phyloP scores from a whole-genome alignment of 164 flowering plant genomes.

The Brasenia schreberi region DNA sequence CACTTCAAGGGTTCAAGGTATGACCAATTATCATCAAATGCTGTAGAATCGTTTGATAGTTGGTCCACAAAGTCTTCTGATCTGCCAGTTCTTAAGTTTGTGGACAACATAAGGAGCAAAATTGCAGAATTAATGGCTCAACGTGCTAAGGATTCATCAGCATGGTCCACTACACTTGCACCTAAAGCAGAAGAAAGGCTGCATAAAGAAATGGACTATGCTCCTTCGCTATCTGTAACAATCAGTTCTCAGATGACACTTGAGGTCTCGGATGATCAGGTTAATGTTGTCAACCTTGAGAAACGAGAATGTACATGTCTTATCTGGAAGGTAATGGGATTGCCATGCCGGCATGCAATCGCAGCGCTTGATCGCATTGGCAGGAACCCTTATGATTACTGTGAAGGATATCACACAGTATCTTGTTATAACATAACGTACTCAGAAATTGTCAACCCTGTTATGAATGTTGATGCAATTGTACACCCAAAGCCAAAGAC shows the following conservation, averaged over 20 bases:
- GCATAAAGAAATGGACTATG: not conserved
- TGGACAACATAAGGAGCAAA: not conserved
- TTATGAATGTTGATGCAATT: not conserved
- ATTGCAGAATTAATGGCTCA: not conserved
- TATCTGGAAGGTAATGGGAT: not conserved
- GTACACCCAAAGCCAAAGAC: not conserved
- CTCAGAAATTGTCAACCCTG: not conserved
- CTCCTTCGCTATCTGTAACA: not conserved
- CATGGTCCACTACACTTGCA: not conserved
- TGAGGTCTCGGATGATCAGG: not conserved
- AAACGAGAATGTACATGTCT: constrained; percentile 1
- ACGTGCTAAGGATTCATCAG: not conserved
- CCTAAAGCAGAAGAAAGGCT: not conserved
- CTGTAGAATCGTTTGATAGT: not conserved
- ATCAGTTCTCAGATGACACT: not conserved
- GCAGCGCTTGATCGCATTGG: not conserved
- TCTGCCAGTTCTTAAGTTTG: not conserved
- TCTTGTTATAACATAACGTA: not conserved
- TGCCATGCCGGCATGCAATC: constrained; percentile 4
- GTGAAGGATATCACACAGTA: not conserved
- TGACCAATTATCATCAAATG: not conserved
- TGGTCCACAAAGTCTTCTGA: not conserved
- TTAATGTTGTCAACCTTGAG: not conserved
- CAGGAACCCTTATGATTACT: not conserved
- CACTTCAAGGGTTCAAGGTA: not conserved